Percentiles rank a stretch among this genome's conserved stretches.
Evolutionary conservation across 23 red algal species (phyloP).

Genomic region (Gracilaria domingensis): DNA sequence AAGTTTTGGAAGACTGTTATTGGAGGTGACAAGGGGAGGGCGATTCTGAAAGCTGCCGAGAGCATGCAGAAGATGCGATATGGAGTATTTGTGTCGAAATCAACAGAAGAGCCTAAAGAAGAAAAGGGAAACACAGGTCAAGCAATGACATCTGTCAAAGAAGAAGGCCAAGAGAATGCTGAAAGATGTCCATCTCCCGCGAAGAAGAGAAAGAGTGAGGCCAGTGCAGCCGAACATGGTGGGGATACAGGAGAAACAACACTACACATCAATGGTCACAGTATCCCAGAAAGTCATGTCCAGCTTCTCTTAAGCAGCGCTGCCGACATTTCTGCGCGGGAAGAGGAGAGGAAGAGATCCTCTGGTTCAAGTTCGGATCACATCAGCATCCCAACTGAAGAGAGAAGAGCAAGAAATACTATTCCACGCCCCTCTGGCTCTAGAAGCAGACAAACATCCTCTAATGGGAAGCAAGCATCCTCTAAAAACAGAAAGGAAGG

Average conservation of each 20-base stretch:
- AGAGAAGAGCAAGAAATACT: neutral
- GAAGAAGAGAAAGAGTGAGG: constrained; percentile 26
- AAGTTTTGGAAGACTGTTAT: constrained; percentile 70
- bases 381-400: neutral
- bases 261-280: constrained; percentile 54
- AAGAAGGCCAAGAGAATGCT: neutral
- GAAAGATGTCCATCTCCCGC: neutral
- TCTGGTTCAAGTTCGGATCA: constrained; percentile 30
- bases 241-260: constrained; percentile 36
- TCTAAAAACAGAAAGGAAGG: constrained; percentile 45
- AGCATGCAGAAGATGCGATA: constrained; percentile 55
- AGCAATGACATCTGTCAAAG: neutral
- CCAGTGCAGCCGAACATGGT: neutral
- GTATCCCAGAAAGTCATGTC: constrained; percentile 70
- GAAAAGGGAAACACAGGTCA: neutral
- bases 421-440: neutral
- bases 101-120: neutral
- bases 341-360: constrained; percentile 31
- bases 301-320: constrained; percentile 68
- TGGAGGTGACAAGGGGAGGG: constrained; percentile 55
- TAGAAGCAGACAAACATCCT: neutral
- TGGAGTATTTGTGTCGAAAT: neutral
- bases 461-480: neutral
- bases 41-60: constrained; percentile 60
- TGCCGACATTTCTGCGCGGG: constrained; percentile 53